Evolutionary conservation across 495 filamentous ascomycete species (phyloP).

Genomic region (Daldinia loculata): DNA sequence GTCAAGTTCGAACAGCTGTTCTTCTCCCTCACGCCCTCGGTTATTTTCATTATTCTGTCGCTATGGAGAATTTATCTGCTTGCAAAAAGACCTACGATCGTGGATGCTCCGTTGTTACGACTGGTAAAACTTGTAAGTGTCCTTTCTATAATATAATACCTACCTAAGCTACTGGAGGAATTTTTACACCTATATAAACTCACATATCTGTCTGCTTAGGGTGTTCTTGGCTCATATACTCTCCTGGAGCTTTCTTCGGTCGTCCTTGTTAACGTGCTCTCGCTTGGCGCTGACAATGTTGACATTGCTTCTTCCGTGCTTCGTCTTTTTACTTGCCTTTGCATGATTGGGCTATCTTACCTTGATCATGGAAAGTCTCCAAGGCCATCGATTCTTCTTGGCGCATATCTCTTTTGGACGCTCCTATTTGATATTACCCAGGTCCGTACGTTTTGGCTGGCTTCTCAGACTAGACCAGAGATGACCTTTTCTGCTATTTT

Average conservation of each 20-base stretch:
- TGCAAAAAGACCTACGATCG: constrained; percentile 45
- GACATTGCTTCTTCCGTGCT: constrained; percentile 46
- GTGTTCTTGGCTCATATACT: constrained; percentile 43
- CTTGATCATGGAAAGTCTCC: constrained; percentile 52
- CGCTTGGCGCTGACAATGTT: constrained; percentile 42
- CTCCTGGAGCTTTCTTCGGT: constrained; percentile 49
- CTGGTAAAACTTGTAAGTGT: constrained; percentile 50
- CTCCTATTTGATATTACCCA: constrained; percentile 54
- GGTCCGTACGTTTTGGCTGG: constrained; percentile 53
- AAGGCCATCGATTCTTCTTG: constrained; percentile 54
- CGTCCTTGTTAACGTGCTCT: constrained; percentile 40
- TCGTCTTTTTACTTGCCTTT: constrained; percentile 41
- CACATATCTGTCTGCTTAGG: constrained; percentile 5
- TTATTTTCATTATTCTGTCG: constrained; percentile 51
- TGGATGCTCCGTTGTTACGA: constrained; percentile 48
- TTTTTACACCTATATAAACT: neutral
- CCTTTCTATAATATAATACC: neutral
- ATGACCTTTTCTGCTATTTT: constrained; percentile 49
- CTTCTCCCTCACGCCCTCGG: constrained; percentile 54
- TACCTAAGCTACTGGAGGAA: neutral
- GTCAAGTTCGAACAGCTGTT: constrained; percentile 58
- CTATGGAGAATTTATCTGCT: constrained; percentile 49
- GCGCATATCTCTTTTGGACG: constrained; percentile 51
- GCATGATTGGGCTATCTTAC: constrained; percentile 43
- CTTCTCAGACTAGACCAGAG: constrained; percentile 20